Conservation (phyloP, 2,329 filamentous ascomycete species). For the Zasmidium cellare region DNA sequence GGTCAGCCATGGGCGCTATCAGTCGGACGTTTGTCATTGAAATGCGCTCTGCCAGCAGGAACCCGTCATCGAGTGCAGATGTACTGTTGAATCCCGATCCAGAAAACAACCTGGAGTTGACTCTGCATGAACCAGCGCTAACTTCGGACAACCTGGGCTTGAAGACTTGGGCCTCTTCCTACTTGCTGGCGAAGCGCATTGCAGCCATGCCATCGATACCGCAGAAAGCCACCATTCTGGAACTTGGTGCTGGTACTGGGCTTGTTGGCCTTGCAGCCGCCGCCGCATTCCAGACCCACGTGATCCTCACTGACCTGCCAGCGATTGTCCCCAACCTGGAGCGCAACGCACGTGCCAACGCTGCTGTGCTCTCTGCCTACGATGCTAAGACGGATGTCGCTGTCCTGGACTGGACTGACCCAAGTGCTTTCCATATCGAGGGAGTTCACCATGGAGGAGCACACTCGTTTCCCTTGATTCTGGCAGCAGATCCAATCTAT, state of each 20-base stretch:
- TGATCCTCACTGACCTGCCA: constrained; percentile 79
- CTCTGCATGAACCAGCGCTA: constrained; percentile 80
- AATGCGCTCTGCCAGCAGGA: constrained; percentile 15
- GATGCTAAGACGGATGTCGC: constrained; percentile 63
- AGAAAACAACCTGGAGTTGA: constrained; percentile 57
- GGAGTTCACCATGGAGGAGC: constrained; percentile 8
- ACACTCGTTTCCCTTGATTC: constrained; percentile 59
- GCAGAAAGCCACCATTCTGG: constrained; percentile 52
- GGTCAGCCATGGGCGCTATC: constrained; percentile 66
- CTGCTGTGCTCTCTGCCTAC: constrained; percentile 52
- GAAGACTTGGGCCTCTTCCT: constrained; percentile 95
- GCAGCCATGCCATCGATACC: constrained; percentile 16
- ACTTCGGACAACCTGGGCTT: constrained; percentile 85
- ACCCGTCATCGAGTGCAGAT: constrained; percentile 5
- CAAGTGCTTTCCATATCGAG: constrained; percentile 39
- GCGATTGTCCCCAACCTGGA: constrained; percentile 79
- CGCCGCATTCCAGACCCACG: constrained; percentile 63
- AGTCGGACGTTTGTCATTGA: constrained; percentile 60
- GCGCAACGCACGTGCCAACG: constrained; percentile 71
- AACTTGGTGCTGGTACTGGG: constrained; percentile 87
- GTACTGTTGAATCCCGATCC: constrained; percentile 13
- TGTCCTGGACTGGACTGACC: constrained; percentile 71
- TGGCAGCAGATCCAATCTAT: constrained; percentile 86
- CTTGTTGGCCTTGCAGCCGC: constrained; percentile 87
- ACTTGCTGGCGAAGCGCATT: constrained; percentile 76